phyloP scores from a whole-genome alignment of 805 yeast species.

The Saturnispora quitensis region DNA sequence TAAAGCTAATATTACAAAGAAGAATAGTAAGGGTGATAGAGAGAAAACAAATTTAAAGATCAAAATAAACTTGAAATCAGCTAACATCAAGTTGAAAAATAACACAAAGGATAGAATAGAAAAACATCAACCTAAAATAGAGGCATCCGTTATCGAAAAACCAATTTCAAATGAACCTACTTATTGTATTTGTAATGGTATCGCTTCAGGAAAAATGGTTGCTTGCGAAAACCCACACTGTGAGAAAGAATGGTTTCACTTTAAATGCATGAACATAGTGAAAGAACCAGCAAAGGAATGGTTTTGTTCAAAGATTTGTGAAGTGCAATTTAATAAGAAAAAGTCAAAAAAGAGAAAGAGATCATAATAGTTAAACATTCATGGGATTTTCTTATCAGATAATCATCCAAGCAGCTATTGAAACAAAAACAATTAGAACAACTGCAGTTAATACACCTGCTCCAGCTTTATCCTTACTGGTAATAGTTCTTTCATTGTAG shows the following conservation, averaged over 20 bases:
- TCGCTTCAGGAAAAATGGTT: slow-evolving; percentile 79
- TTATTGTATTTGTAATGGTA: slow-evolving; percentile 46
- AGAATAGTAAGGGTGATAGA: neutral
- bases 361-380: neutral
- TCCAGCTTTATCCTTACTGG: slow-evolving; percentile 69
- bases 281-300: slow-evolving; percentile 81
- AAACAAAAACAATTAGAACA: slow-evolving; percentile 49
- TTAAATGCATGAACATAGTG: slow-evolving; percentile 83
- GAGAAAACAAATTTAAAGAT: neutral
- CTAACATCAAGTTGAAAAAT: neutral
- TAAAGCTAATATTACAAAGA: slow-evolving; percentile 14
- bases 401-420: slow-evolving; percentile 72
- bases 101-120: neutral
- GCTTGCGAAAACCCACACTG: slow-evolving; percentile 92
- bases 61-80: neutral
- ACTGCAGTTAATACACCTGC: slow-evolving; percentile 83
- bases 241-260: slow-evolving; percentile 87
- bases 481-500: slow-evolving; percentile 37
- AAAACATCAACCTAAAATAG: neutral
- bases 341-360: neutral
- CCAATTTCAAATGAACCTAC: slow-evolving; percentile 11
- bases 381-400: too few species aligned
- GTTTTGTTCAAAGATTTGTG: slow-evolving; percentile 80
- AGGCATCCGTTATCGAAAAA: slow-evolving; percentile 13
- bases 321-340: slow-evolving; percentile 5